Evolutionary conservation across 345 rosid genomes (phyloP), one percentile per base, ranked within the genome.

Genomic region (Clausena lansium): DNA sequence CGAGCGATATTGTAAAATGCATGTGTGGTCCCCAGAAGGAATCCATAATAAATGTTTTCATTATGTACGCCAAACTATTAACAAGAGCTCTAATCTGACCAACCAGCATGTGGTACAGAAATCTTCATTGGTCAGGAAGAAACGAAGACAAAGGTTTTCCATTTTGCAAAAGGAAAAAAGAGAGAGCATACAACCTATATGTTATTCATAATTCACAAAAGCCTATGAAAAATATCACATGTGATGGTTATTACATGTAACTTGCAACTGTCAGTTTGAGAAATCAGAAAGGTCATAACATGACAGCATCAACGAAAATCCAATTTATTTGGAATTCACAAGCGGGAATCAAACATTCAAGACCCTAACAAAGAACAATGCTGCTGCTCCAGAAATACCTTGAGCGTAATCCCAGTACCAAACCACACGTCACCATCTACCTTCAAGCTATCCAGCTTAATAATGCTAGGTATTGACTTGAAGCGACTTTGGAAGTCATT

Each of bases 391-490:
- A 33, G 50, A 61, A 71, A 73, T 87, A 91, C 94, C 94, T 89
- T 89, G 54, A 91, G 90, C 27, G 62, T 79, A 28, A 91, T 28
- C 39, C 78, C 88, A 69, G 87, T 82, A 67, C 92, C 94, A 85
- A 91, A 89, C 91, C 92, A 86, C 64, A 89, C 94, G 71, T 91
- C 92, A 65, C 94, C 91, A 36, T 62, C 73, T 76, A 87, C 91
- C 78, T 84, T 83, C 82, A 91, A 84, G 86, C 90, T 85, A 61
- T 91, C 87, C 71, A 89, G 80, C 75, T 79, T 83, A 72, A 85
- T 61, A 62, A 89, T 80, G 77, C 92, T 87, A 30, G 94, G 94
- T 75, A 89, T 84, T 75, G 90, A 83, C 79, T 85, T 72, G 67
- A 90, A 90, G 63, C 92, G 91, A 25, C 77, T 75, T 69, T 30